phyloP scores from a whole-genome alignment of 2,329 filamentous ascomycete genomes.

The Cladosporium phlei region DNA sequence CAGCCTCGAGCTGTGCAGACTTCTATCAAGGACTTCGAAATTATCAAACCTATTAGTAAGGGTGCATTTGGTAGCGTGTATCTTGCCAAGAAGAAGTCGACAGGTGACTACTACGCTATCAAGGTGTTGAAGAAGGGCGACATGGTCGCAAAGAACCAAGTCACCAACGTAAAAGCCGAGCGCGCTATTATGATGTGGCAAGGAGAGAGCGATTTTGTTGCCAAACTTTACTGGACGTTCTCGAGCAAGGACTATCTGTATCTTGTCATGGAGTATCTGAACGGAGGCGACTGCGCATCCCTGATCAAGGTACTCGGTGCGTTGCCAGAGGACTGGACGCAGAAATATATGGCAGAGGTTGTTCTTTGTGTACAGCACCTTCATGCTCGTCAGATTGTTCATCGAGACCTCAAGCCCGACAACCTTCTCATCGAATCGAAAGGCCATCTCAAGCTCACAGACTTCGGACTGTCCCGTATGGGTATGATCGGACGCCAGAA shows the following conservation, averaged over 20 bases:
- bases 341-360: constrained; percentile 95
- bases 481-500: constrained; percentile 95
- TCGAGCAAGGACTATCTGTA: constrained; percentile 99
- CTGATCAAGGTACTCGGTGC: constrained; percentile 91
- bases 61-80: constrained; percentile 98
- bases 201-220: constrained; percentile 96
- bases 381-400: constrained; percentile 89
- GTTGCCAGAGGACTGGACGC: constrained; percentile 93
- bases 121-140: constrained; percentile 99
- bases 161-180: constrained; percentile 98
- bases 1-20: constrained; percentile 85
- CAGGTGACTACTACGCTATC: constrained; percentile 96
- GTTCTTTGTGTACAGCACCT: constrained; percentile 95
- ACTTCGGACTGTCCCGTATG: constrained; percentile 96
- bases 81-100: constrained; percentile 96
- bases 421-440: constrained; percentile 96
- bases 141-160: constrained; percentile 99
- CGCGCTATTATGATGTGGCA: constrained; percentile 99
- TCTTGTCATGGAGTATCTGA: constrained; percentile 98
- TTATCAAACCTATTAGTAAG: constrained; percentile 99
- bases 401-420: constrained; percentile 94
- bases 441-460: constrained; percentile 92
- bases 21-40: constrained; percentile 98
- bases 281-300: constrained; percentile 93
- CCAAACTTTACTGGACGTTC: constrained; percentile 99